A percentile compares a stretch with the other conserved stretches of the same genome.
Evolutionary conservation across 2,329 filamentous ascomycete genomes (phyloP).

Genomic region (Cadophora sp.): DNA sequence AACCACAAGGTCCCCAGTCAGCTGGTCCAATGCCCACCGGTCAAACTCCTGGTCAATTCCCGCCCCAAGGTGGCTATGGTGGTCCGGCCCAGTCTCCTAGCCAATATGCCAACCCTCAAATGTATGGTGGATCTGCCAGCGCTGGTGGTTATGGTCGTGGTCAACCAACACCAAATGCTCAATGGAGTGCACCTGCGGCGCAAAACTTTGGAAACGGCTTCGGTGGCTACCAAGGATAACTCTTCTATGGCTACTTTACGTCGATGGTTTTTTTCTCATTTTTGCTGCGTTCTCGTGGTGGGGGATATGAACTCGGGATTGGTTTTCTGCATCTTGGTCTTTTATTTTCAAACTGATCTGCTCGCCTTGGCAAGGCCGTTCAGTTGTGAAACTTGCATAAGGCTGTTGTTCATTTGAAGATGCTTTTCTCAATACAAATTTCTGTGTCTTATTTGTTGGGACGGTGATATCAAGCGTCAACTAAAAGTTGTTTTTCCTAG

Average conservation of each 20-base stretch:
- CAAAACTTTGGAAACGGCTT: conserved; percentile 69
- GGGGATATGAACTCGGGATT: conserved; percentile 40
- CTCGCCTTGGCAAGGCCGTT: conserved; percentile 37
- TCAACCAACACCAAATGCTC: conserved; percentile 48
- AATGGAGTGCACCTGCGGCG: conserved; percentile 59
- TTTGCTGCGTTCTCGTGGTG: conserved; percentile 30
- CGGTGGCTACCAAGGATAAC: conserved; percentile 66
- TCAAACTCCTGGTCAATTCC: conserved; percentile 54
- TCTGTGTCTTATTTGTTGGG: conserved; percentile 41
- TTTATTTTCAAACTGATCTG: conserved; percentile 33
- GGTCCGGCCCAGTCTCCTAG: conserved; percentile 67
- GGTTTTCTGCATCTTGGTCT: conserved; percentile 37
- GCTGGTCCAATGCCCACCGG: conserved; percentile 47
- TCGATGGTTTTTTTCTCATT: conserved; percentile 28
- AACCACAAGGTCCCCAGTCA: conserved; percentile 45
- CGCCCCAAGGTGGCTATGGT: conserved; percentile 71
- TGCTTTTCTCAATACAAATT: conserved; percentile 39
- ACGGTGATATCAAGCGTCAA: conserved; percentile 40
- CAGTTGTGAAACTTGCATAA: conserved; percentile 42
- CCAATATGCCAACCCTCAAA: conserved; percentile 70
- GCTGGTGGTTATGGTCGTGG: conserved; percentile 87
- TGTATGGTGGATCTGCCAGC: conserved; percentile 76
- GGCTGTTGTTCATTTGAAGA: conserved; percentile 41
- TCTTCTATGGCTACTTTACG: background rate
- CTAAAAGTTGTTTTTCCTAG: conserved; percentile 45